phyloP scores from a whole-genome alignment of 208 protist species.

The Sergeia podlipaevii region DNA sequence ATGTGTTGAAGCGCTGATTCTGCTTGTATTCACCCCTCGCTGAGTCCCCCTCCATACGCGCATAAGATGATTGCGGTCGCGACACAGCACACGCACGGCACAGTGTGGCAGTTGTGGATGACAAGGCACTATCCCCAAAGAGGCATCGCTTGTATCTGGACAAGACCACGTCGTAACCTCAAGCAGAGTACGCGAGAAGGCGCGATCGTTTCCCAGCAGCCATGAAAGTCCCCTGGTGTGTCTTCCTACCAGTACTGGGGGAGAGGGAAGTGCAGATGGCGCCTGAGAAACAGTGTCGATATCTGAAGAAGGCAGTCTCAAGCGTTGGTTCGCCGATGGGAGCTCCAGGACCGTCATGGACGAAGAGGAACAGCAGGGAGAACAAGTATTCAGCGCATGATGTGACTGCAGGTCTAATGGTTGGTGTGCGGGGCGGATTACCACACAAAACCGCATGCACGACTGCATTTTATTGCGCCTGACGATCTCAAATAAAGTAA shows the following conservation, averaged over 20 bases:
- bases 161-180: conserved; percentile 12
- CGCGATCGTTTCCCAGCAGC: conserved; percentile 29
- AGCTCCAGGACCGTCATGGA: too few relatives aligned
- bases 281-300: too few relatives aligned
- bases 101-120: neutral
- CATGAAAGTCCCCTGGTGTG: conserved; percentile 29
- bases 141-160: conserved; percentile 9
- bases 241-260: conserved; percentile 18
- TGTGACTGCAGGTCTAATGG: too few relatives aligned
- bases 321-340: too few relatives aligned
- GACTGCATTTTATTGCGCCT: too few relatives aligned
- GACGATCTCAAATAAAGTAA: too few relatives aligned
- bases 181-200: conserved; percentile 28
- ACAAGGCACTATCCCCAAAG: neutral
- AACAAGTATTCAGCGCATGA: too few relatives aligned
- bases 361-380: too few relatives aligned
- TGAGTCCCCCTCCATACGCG: neutral
- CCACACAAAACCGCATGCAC: too few relatives aligned
- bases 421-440: too few relatives aligned
- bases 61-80: neutral
- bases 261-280: too few relatives aligned
- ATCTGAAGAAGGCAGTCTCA: too few relatives aligned
- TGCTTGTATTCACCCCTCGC: neutral
- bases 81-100: neutral
- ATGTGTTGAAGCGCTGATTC: neutral